Evolutionary conservation across 768 basidiomycete species (phyloP).

Genomic region (Suillus tomentosus): DNA sequence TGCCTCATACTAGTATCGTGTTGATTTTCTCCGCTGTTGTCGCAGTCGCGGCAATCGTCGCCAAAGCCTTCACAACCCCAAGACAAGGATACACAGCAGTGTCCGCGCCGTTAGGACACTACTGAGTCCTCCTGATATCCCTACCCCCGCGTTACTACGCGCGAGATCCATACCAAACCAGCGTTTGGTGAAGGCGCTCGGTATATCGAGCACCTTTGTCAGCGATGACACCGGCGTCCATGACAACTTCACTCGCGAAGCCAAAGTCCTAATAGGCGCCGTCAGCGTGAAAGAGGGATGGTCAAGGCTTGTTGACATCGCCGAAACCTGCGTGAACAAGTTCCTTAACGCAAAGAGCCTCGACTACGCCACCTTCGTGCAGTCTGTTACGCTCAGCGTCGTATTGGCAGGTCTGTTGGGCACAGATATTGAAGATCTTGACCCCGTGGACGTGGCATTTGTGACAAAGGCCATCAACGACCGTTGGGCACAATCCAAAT

Average conservation of each 20-base stretch:
- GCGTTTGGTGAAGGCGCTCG: constrained; percentile 30
- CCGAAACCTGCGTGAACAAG: constrained; percentile 15
- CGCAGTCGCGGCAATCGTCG: not conserved
- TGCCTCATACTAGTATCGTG: not conserved
- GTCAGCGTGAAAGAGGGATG: constrained; percentile 17
- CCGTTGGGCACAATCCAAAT: constrained; percentile 41
- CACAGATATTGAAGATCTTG: constrained; percentile 31
- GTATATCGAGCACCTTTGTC: constrained; percentile 54
- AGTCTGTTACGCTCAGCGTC: constrained; percentile 39
- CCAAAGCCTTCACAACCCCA: constrained; percentile 2
- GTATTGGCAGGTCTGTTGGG: constrained; percentile 42
- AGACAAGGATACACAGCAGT: constrained; percentile 16
- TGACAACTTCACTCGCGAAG: constrained; percentile 23
- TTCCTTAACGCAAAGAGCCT: constrained; percentile 4
- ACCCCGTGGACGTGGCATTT: constrained; percentile 33
- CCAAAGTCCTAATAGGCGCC: constrained; percentile 24
- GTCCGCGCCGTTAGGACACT: constrained; percentile 13
- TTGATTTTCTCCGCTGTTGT: not conserved
- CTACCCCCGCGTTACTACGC: constrained; percentile 19
- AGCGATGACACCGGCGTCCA: constrained; percentile 36
- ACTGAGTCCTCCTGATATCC: constrained; percentile 17
- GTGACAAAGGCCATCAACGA: constrained; percentile 45
- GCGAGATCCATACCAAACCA: constrained; percentile 25
- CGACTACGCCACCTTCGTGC: constrained; percentile 40
- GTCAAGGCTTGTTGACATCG: constrained; percentile 16